These are phyloP conservation scores for Vitis labrusca DNA, from an alignment of 164 flowering plant species.

Conservation along the genomic window DNA sequence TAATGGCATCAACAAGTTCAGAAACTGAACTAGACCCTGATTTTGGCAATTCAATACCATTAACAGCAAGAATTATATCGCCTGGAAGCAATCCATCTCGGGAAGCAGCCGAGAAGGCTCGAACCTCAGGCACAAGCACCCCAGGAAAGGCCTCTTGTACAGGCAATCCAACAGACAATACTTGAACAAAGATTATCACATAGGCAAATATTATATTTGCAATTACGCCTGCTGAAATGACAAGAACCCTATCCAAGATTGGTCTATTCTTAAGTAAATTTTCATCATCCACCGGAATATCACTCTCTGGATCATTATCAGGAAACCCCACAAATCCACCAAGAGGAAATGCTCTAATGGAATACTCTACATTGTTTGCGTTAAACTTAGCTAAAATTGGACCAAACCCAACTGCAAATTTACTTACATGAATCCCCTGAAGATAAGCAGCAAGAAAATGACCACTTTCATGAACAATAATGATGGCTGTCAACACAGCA, in stretches of 20 bases:
- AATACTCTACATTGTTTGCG: conserved; percentile 87
- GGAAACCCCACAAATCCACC: conserved; percentile 99
- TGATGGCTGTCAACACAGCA: conserved; percentile 78
- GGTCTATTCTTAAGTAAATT: conserved; percentile 92
- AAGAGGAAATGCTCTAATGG: conserved; percentile 92
- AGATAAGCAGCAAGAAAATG: conserved; percentile 92
- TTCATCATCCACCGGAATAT: conserved; percentile 81
- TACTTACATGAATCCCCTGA: conserved; percentile 97
- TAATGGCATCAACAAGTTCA: conserved; percentile 74
- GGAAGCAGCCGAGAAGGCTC: conserved; percentile 79
- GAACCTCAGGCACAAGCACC: conserved; percentile 87
- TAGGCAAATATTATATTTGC: conserved; percentile 90
- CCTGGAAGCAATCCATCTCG: conserved; percentile 85
- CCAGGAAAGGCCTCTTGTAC: conserved; percentile 91
- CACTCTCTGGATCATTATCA: conserved; percentile 96
- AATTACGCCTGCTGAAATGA: conserved; percentile 90
- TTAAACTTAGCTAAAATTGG: conserved; percentile 92
- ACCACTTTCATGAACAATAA: conserved; percentile 88
- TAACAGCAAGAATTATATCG: conserved; percentile 71
- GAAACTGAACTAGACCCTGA: conserved; percentile 54
- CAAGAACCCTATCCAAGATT: conserved; percentile 73
- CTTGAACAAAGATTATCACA: conserved; percentile 74
- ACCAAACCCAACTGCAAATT: conserved; percentile 96
- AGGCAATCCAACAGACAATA: conserved; percentile 80
- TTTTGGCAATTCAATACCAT: conserved; percentile 59